Percentiles rank a stretch among this genome's conserved stretches.
These are phyloP conservation scores for Vigna mungo DNA, from an alignment of 306 rosid species.

Conservation along the genomic window DNA sequence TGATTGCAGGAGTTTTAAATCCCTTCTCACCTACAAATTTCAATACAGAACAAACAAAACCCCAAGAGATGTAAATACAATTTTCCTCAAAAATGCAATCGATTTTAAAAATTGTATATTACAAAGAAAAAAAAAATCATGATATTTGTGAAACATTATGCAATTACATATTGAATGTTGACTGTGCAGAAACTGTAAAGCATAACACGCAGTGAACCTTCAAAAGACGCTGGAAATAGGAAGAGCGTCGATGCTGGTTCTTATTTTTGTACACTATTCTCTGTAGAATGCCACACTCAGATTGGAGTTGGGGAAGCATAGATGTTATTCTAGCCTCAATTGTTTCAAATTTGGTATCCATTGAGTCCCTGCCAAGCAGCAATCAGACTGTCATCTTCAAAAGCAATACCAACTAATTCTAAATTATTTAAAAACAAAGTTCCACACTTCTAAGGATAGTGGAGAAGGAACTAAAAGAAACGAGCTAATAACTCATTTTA, in stretches of 20 bases:
- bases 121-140: background rate
- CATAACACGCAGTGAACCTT: constrained; percentile 57
- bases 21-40: constrained; percentile 75
- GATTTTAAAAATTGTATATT: background rate
- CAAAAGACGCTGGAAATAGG: constrained; percentile 75
- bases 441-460: constrained; percentile 5
- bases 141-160: background rate
- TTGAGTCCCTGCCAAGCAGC: constrained; percentile 59
- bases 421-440: constrained; percentile 23
- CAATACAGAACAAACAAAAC: constrained; percentile 12
- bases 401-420: constrained; percentile 44
- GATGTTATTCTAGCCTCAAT: constrained; percentile 66
- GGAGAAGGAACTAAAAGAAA: background rate
- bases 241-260: constrained; percentile 91
- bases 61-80: background rate
- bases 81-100: background rate
- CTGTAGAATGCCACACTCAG: constrained; percentile 67
- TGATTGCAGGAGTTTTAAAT: constrained; percentile 67
- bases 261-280: constrained; percentile 83
- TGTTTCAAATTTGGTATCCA: constrained; percentile 32
- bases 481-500: constrained; percentile 18
- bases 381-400: constrained; percentile 45
- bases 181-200: background rate
- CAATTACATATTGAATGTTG: constrained; percentile 8
- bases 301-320: constrained; percentile 70